Evolutionary conservation across 805 yeast species (phyloP).

Genomic region (Saccharomycopsis capsularis): DNA sequence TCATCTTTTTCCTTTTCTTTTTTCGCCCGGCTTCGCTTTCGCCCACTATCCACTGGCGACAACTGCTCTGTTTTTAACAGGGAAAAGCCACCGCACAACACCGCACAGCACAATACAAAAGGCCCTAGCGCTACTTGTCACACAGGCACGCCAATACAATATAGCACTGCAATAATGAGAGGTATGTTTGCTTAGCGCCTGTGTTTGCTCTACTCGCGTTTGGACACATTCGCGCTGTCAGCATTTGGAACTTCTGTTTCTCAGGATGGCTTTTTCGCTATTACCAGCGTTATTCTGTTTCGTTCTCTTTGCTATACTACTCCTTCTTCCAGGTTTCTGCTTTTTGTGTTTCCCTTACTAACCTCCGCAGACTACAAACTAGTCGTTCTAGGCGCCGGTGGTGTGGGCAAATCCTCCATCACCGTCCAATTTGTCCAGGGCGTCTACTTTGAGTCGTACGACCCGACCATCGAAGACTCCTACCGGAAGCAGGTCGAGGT

Average conservation of each 20-base stretch:
- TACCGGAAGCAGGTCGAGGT: slow-evolving; percentile 83
- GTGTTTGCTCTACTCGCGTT: neutral
- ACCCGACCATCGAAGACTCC: slow-evolving; percentile 96
- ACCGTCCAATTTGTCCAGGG: slow-evolving; percentile 92
- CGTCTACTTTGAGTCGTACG: slow-evolving; percentile 83
- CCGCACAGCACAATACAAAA: too few relatives aligned
- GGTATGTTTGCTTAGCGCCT: neutral
- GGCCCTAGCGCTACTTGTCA: neutral
- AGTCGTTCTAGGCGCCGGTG: slow-evolving; percentile 94
- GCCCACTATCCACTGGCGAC: neutral
- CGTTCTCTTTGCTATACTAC: too few relatives aligned
- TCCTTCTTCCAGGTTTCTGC: neutral
- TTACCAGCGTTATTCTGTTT: too few relatives aligned
- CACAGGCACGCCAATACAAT: slow-evolving; percentile 3
- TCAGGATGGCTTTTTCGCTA: too few relatives aligned
- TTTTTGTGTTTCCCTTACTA: neutral
- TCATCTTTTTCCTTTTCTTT: too few relatives aligned
- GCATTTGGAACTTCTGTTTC: neutral
- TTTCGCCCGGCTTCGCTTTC: neutral
- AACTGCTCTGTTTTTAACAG: slow-evolving; percentile 15
- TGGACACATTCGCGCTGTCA: neutral
- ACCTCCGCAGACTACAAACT: slow-evolving; percentile 62
- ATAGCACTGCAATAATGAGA: slow-evolving; percentile 15
- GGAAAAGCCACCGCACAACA: too few relatives aligned
- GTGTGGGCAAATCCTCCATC: slow-evolving; percentile 92